Conservation (phyloP, 148 eudicot species). For the Cornus suecica region DNA sequence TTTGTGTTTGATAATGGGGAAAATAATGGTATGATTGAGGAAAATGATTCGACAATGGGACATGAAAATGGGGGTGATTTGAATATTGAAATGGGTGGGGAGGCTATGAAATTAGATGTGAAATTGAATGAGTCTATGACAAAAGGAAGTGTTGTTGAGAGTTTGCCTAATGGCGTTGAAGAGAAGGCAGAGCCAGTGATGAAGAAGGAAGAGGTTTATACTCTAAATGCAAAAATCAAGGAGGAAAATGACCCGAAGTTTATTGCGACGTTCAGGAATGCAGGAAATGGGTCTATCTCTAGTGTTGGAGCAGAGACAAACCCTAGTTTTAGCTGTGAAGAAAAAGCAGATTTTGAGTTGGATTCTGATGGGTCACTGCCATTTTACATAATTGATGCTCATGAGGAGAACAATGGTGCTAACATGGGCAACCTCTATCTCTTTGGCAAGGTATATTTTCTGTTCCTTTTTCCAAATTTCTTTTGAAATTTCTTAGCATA, state of each 20-base stretch:
- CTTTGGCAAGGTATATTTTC: constrained; percentile 74
- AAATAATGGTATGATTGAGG: constrained; percentile 25
- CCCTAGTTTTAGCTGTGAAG: constrained; percentile 31
- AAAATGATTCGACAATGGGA: constrained; percentile 19
- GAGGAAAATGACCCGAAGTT: constrained; percentile 53
- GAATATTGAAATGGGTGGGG: not conserved
- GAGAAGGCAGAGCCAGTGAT: constrained; percentile 24
- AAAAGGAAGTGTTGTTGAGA: constrained; percentile 19
- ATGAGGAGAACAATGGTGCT: constrained; percentile 68
- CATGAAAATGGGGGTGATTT: constrained; percentile 21
- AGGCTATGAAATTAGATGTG: constrained; percentile 2
- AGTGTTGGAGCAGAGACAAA: constrained; percentile 14
- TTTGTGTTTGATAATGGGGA: constrained; percentile 11
- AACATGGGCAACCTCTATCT: constrained; percentile 80
- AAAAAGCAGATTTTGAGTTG: constrained; percentile 58
- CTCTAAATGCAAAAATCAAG: constrained; percentile 75
- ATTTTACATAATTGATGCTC: constrained; percentile 80
- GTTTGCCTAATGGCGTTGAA: constrained; percentile 20
- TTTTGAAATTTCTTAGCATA: not conserved
- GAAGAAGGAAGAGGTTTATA: constrained; percentile 35
- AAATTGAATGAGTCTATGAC: constrained; percentile 12
- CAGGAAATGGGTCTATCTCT: constrained; percentile 30
- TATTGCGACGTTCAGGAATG: constrained; percentile 51
- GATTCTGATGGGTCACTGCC: constrained; percentile 82
- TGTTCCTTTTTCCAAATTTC: not conserved